Percentiles rank a stretch among this genome's conserved stretches.
These are phyloP conservation scores for Dunaliella sp. DNA, from an alignment of 139 green algal genomes.

Conservation along the genomic window DNA sequence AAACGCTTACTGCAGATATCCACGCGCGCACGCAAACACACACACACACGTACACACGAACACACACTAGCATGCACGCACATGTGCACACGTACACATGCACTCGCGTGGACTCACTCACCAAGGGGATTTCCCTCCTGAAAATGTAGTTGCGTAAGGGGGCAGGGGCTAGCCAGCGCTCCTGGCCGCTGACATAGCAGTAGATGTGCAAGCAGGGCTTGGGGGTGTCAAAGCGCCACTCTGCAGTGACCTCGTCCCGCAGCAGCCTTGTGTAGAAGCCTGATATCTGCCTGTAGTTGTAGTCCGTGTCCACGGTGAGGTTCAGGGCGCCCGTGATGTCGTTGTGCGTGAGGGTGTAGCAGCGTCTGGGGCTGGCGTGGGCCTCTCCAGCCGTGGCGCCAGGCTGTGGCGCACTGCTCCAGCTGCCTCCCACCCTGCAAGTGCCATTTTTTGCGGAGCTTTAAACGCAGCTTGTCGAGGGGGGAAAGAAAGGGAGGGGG, in stretches of 20 bases:
- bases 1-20: too few relatives aligned
- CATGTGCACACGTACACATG: neutral
- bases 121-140: constrained; percentile 84
- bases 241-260: constrained; percentile 83
- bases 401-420: neutral
- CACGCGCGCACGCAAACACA: neutral
- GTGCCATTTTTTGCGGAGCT: too few relatives aligned
- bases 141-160: constrained; percentile 88
- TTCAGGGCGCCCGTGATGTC: constrained; percentile 80
- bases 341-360: constrained; percentile 94
- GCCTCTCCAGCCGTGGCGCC: neutral
- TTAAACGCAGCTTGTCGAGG: too few relatives aligned
- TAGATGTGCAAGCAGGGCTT: constrained; percentile 74
- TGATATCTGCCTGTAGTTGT: constrained; percentile 77
- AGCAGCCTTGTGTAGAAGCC: constrained; percentile 74
- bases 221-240: constrained; percentile 56
- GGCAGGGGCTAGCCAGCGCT: constrained; percentile 78
- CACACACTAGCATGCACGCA: neutral
- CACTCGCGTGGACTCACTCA: constrained; percentile 38
- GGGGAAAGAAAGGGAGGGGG: too few relatives aligned
- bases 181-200: constrained; percentile 88
- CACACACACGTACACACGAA: neutral
- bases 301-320: constrained; percentile 73
- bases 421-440: constrained; percentile 5
- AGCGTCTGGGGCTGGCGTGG: constrained; percentile 23